Evolutionary conservation across 1,284 basidiomycete genomes (phyloP).

Genomic region (Leccinum pallidistipes): DNA sequence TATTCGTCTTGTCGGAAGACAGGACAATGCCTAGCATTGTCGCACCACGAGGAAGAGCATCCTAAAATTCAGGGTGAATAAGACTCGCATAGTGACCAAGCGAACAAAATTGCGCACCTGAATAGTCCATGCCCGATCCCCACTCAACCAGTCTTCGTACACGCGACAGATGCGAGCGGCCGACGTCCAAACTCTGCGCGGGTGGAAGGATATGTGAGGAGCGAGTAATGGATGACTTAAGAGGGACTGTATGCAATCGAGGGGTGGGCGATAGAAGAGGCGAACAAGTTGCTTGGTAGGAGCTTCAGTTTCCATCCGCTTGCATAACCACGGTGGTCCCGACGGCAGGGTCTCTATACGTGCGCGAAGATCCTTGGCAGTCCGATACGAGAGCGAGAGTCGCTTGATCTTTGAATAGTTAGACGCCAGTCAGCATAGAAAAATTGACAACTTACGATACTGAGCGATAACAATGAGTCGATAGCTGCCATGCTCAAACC

Average conservation of each 20-base stretch:
- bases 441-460: neutral
- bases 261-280: conserved; percentile 31
- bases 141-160: too few species aligned
- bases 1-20: neutral
- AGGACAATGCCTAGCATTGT: neutral
- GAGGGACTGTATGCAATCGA: too few species aligned
- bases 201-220: too few species aligned
- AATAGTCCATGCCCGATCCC: neutral
- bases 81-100: neutral
- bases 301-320: neutral
- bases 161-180: too few species aligned
- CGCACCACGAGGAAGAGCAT: neutral
- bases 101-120: neutral
- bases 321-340: neutral
- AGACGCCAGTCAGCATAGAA: neutral
- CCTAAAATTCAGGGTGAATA: neutral
- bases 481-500: neutral
- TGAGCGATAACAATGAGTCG: neutral
- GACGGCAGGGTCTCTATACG: neutral
- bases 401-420: neutral
- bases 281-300: neutral
- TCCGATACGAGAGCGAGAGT: neutral
- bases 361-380: neutral
- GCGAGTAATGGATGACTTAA: too few species aligned
- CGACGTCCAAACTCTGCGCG: too few species aligned